phyloP scores from a whole-genome alignment of 129 eudicot genomes.

The sunflower (Helianthus annuus) region DNA sequence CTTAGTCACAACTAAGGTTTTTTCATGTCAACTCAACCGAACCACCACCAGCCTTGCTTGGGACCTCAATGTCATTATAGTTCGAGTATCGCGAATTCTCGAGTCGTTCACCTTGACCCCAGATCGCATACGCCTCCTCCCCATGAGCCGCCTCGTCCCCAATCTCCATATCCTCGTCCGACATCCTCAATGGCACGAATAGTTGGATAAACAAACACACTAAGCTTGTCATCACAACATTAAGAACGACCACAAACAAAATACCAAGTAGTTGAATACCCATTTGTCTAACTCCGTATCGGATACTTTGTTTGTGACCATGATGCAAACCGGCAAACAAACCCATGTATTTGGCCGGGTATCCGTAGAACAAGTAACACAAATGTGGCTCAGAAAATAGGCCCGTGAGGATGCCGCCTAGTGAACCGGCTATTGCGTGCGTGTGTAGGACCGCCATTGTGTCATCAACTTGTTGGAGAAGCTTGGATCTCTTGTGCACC shows the following conservation, averaged over 20 bases:
- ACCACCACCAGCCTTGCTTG: slow-evolving; percentile 11
- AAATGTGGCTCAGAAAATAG: slow-evolving; percentile 10
- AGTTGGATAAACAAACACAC: slow-evolving; percentile 21
- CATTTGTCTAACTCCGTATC: slow-evolving; percentile 10
- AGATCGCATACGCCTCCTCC: slow-evolving; percentile 13
- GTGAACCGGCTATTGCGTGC: slow-evolving; percentile 8
- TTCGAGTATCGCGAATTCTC: slow-evolving; percentile 15
- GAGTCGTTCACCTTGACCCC: slow-evolving; percentile 17
- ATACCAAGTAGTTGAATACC: slow-evolving; percentile 15
- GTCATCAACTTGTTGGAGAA: slow-evolving; percentile 13
- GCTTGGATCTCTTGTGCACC: slow-evolving; percentile 14
- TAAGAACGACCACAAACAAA: slow-evolving; percentile 1
- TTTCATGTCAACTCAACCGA: slow-evolving; percentile 17
- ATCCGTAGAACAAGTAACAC: background rate
- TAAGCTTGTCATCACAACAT: slow-evolving; percentile 14
- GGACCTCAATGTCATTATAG: slow-evolving; percentile 17
- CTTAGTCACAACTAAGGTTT: background rate
- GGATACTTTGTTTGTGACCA: background rate
- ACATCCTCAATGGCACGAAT: slow-evolving; percentile 17
- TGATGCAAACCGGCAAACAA: background rate
- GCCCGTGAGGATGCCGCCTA: slow-evolving; percentile 19
- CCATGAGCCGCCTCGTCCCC: slow-evolving; percentile 20
- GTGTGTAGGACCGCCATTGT: slow-evolving; percentile 24
- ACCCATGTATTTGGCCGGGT: background rate
- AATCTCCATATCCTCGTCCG: slow-evolving; percentile 18